These are phyloP conservation scores for Coccomyxa sp. DNA, from an alignment of 139 green algal species.

Conservation along the genomic window DNA sequence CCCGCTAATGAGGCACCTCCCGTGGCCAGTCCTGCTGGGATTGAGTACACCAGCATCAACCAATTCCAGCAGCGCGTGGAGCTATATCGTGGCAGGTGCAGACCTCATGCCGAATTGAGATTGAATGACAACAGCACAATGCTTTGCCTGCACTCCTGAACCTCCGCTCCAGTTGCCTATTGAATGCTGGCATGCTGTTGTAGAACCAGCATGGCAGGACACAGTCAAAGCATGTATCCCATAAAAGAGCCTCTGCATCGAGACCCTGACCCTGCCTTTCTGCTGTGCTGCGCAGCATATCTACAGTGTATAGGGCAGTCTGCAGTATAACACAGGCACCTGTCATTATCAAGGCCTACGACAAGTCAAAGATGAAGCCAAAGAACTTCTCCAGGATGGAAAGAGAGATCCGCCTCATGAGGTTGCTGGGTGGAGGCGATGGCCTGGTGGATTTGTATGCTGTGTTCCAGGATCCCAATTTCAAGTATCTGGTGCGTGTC, in stretches of 20 bases:
- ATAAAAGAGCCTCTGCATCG: neutral
- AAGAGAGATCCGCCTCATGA: constrained; percentile 39
- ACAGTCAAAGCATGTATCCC: neutral
- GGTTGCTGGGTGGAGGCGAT: neutral
- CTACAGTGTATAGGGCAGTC: constrained; percentile 58
- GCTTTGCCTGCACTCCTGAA: neutral
- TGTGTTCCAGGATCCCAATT: constrained; percentile 53
- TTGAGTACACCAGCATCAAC: constrained; percentile 34
- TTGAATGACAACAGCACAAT: neutral
- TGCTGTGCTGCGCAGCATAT: constrained; percentile 45
- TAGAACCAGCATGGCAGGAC: neutral
- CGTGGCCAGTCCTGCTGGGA: neutral
- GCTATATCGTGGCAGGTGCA: constrained; percentile 64
- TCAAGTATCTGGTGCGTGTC: constrained; percentile 43
- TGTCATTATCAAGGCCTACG: constrained; percentile 80
- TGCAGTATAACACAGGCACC: constrained; percentile 31
- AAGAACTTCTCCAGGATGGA: constrained; percentile 22
- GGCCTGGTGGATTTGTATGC: constrained; percentile 42
- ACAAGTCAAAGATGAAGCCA: constrained; percentile 65
- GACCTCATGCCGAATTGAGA: neutral
- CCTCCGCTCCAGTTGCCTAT: neutral
- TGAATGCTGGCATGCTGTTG: neutral
- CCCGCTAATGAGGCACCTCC: too few species aligned
- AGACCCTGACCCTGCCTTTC: too few species aligned
- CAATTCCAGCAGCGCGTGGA: constrained; percentile 53